Evolutionary conservation across 179 eudicot species (phyloP).

Genomic region (Drosera spatulata): DNA sequence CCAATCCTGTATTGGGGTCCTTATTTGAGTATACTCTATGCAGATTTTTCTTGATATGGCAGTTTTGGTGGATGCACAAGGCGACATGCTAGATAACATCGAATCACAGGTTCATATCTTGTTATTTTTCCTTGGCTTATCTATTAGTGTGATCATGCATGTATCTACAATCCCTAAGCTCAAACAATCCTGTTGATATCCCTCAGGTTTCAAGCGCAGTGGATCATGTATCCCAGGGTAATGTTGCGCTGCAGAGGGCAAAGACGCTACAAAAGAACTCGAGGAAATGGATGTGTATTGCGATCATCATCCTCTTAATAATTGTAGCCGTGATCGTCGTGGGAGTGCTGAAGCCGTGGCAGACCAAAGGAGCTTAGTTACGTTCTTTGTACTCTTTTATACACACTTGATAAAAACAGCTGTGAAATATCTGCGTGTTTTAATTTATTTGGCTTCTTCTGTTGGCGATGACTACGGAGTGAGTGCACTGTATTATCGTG

Average conservation of each 20-base stretch:
- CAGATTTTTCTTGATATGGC: slow-evolving; percentile 96
- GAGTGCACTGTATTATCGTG: too few species aligned
- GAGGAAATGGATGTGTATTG: slow-evolving; percentile 93
- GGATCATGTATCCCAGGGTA: slow-evolving; percentile 86
- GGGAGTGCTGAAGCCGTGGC: slow-evolving; percentile 89
- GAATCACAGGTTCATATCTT: slow-evolving; percentile 64
- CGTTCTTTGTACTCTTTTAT: background rate
- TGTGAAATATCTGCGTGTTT: too few species aligned
- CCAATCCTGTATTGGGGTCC: background rate
- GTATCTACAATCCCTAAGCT: too few species aligned
- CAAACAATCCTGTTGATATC: too few species aligned
- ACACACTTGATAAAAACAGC: too few species aligned
- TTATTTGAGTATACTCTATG: background rate
- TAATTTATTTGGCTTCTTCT: too few species aligned
- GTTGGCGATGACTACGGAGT: too few species aligned
- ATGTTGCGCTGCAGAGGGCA: slow-evolving; percentile 64
- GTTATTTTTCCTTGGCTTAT: background rate
- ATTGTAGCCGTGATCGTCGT: slow-evolving; percentile 50
- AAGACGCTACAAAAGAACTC: slow-evolving; percentile 73
- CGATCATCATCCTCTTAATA: slow-evolving; percentile 68
- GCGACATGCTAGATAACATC: slow-evolving; percentile 91
- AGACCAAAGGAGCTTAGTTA: slow-evolving; percentile 6
- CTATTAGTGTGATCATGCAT: too few species aligned
- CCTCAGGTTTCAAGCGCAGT: slow-evolving; percentile 79
- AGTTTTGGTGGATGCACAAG: slow-evolving; percentile 89